phyloP scores from a whole-genome alignment of 345 rosid genomes.

The Rhodamnia argentea region DNA sequence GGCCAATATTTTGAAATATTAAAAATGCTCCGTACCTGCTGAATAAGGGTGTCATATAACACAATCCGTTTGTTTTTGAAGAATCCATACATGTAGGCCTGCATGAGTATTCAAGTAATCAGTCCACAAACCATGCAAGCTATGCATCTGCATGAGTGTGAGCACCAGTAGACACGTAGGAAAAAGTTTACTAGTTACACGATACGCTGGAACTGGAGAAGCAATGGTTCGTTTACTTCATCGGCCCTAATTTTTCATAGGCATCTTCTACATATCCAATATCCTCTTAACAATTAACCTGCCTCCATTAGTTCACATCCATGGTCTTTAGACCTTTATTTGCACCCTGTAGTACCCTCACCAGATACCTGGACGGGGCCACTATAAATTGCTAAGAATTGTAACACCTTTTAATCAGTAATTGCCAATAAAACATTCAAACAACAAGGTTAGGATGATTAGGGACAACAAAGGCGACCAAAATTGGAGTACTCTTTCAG shows the following conservation, averaged over 20 bases:
- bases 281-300: background rate
- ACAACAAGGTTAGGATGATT: background rate
- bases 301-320: background rate
- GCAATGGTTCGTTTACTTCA: background rate
- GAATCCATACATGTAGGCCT: constrained; percentile 99
- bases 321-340: background rate
- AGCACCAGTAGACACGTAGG: background rate
- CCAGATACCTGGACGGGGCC: background rate
- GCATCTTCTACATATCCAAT: background rate
- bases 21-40: constrained; percentile 50
- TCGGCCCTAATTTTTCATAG: background rate
- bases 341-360: background rate
- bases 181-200: background rate
- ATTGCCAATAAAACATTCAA: background rate
- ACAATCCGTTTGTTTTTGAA: constrained; percentile 98
- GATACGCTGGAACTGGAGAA: background rate
- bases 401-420: background rate
- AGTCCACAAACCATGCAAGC: background rate
- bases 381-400: background rate
- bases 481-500: background rate
- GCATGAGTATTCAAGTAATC: constrained; percentile 2
- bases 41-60: constrained; percentile 93
- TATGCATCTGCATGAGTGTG: background rate
- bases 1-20: background rate
- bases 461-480: background rate